Percentiles rank a stretch among this genome's conserved stretches.
Evolutionary conservation across 805 yeast genomes (phyloP).

Genomic region (Cyberlindnera japonica): DNA sequence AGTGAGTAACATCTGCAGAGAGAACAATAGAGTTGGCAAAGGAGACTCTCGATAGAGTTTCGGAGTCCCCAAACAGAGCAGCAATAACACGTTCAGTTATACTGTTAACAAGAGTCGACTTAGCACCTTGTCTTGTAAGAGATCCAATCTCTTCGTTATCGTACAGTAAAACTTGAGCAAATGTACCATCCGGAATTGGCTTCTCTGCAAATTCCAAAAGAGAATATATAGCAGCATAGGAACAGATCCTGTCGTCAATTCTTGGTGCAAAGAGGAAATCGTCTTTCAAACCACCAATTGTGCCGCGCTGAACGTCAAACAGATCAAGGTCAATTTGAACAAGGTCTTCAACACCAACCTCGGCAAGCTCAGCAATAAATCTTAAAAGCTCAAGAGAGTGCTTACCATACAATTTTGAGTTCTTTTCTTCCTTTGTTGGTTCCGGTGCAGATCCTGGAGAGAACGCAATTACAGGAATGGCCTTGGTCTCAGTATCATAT

Average conservation of each 20-base stretch:
- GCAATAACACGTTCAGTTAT: conserved; percentile 53
- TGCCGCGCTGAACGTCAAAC: conserved; percentile 77
- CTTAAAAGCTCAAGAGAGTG: conserved; percentile 68
- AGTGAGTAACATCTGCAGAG: conserved; percentile 83
- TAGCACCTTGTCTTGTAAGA: conserved; percentile 75
- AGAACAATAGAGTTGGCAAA: conserved; percentile 76
- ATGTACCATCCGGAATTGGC: conserved; percentile 35
- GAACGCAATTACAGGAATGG: conserved; percentile 75
- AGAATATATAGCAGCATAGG: conserved; percentile 65
- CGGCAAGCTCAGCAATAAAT: conserved; percentile 60
- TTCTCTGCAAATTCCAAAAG: conserved; percentile 44
- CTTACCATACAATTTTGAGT: conserved; percentile 62
- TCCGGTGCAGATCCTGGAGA: conserved; percentile 35
- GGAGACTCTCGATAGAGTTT: conserved; percentile 33
- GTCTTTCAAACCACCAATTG: conserved; percentile 69
- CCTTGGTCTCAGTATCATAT: conserved; percentile 71
- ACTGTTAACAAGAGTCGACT: conserved; percentile 68
- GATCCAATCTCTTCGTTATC: conserved; percentile 88
- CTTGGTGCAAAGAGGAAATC: conserved; percentile 83
- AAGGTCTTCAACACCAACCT: conserved; percentile 56
- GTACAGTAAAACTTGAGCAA: conserved; percentile 60
- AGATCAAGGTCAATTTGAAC: conserved; percentile 72
- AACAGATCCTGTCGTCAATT: conserved; percentile 79
- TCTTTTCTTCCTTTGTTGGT: conserved; percentile 56
- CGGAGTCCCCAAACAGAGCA: conserved; percentile 19